Evolutionary conservation across 768 basidiomycete species (phyloP), one percentile per base, ranked within the genome.

Genomic region (Atractiella rhizophila): DNA sequence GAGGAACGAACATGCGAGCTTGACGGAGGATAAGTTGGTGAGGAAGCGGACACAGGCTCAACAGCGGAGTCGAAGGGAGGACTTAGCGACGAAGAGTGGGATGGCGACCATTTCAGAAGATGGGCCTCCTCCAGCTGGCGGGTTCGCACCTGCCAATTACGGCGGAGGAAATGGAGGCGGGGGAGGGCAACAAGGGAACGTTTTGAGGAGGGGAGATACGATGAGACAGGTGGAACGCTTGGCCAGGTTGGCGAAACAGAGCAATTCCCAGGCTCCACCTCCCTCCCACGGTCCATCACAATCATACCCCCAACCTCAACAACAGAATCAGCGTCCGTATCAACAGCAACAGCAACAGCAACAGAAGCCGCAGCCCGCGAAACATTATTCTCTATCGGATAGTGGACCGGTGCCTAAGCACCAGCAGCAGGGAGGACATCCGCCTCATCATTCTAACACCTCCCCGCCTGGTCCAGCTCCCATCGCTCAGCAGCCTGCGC

Each of bases 11-110:
- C 82, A 91, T 60, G 73, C 85, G 45, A 60, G 60, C 0, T 68
- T 79, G 47, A 76, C 82, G 7, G 74, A 83, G 52, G 61, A 59
- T 39, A 82, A 73, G 42, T 70, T 96, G 33, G 74, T 86, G 7
- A 66, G 86, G 1, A 76, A 72, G 47, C 70, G 81, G 13, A 91
- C 83, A 0, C 66, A 62, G 54, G 60, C 85, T 67, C 40, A 57
- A 41, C 47, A 55, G 28, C 49, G 57, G n/a, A 19, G 55, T 56
- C 10, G 52, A 57, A 36, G 44, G 53, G 18, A 40, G 44, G 18
- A 50, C 45, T 6, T 13, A 42, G 46, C 24, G 46, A 47, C 32
- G 45, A 41, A 31, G 39, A 45, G 28, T 30, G 41, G 18, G 40
- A 47, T 20, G 38, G 47, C 24, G 27, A 37, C 32, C 39, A 39